Percentiles rank a stretch among this genome's conserved stretches.
Evolutionary conservation across 345 rosid species (phyloP).

Genomic region (Syzygium aqueum): DNA sequence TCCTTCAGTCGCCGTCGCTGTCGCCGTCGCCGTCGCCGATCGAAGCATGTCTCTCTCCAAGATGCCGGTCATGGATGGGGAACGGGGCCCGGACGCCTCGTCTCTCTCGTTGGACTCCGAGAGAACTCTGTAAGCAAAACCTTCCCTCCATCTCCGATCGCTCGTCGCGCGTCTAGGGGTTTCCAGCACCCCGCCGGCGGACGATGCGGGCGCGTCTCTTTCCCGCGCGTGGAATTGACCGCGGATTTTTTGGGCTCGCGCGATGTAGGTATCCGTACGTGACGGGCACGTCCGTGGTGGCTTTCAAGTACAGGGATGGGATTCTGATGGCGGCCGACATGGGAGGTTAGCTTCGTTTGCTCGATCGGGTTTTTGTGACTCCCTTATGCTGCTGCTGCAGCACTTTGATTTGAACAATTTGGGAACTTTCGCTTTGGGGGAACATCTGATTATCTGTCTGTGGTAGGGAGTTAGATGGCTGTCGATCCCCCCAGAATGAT

Average conservation of each 20-base stretch:
- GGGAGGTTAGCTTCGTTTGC: conserved; percentile 50
- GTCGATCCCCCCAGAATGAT: neutral
- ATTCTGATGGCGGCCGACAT: conserved; percentile 94
- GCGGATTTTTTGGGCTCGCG: neutral
- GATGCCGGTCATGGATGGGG: neutral
- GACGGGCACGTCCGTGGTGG: conserved; percentile 91
- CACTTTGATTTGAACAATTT: neutral
- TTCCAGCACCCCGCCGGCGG: neutral
- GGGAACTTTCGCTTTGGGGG: neutral
- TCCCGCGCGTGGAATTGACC: neutral
- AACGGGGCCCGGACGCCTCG: neutral
- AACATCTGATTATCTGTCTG: neutral
- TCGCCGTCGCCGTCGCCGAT: neutral
- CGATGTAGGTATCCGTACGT: conserved; percentile 71
- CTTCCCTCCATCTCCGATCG: neutral
- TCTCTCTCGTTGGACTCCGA: neutral
- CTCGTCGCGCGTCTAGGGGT: neutral
- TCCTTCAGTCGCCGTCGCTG: neutral
- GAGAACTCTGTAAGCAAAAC: neutral
- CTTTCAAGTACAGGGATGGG: conserved; percentile 92
- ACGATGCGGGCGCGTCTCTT: neutral
- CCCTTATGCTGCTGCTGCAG: neutral
- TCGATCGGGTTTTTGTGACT: neutral
- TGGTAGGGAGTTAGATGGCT: neutral
- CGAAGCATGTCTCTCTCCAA: neutral